phyloP scores from a whole-genome alignment of 768 basidiomycete genomes.

The Trichaptum fuscoviolaceum region DNA sequence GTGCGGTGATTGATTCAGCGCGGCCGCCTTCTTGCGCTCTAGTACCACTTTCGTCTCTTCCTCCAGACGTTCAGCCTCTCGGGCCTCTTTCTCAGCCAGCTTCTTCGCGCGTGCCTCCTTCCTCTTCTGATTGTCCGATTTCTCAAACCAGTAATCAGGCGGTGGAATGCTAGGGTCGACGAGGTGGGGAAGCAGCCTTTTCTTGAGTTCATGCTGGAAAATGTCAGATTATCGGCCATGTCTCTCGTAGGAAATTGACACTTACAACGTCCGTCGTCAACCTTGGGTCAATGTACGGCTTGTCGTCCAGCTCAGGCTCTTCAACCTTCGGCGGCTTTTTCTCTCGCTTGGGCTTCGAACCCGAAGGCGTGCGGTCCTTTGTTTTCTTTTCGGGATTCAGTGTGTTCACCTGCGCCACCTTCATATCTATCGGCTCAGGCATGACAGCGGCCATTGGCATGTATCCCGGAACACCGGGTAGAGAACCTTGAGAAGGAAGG shows the following conservation, averaged over 20 bases:
- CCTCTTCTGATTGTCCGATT: conserved; percentile 76
- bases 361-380: not conserved
- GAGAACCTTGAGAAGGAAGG: not conserved
- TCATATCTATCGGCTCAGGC: not conserved
- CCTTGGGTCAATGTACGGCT: not conserved
- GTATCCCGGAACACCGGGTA: not conserved
- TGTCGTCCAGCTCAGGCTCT: not conserved
- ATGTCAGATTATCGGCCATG: not conserved
- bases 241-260: not conserved
- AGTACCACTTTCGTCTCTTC: conserved; percentile 78
- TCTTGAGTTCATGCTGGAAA: not conserved
- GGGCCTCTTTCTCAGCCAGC: conserved; percentile 81
- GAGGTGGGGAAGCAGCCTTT: not conserved
- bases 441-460: not conserved
- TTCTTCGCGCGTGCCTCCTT: conserved; percentile 74
- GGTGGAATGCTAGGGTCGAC: not conserved
- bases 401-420: not conserved
- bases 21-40: conserved; percentile 33
- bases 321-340: not conserved
- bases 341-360: not conserved
- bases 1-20: not conserved
- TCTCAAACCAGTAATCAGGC: conserved; percentile 23
- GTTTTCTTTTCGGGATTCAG: not conserved
- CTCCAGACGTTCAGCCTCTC: conserved; percentile 83
- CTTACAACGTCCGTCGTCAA: not conserved